Evolutionary conservation across 192 early-diverging fungal genomes (phyloP).

Genomic region (Mortierella hygrophila): DNA sequence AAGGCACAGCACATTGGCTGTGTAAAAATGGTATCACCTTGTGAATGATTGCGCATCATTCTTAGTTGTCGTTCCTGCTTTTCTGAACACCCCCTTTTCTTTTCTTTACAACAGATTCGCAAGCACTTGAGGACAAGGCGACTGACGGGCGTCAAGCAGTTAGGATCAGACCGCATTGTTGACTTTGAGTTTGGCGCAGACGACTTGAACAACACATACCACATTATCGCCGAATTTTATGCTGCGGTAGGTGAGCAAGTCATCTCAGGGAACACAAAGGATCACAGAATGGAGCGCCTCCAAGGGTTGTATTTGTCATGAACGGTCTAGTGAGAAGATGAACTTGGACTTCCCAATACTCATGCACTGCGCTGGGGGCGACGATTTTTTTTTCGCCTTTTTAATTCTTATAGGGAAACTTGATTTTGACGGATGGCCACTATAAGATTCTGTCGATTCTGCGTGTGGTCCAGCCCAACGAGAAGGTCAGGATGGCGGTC

Average conservation of each 20-base stretch:
- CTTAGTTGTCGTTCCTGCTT: background rate
- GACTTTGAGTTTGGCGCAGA: constrained; percentile 93
- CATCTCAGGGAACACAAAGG: background rate
- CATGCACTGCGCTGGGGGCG: background rate
- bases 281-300: background rate
- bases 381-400: background rate
- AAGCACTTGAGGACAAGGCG: constrained; percentile 91
- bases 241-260: constrained; percentile 66
- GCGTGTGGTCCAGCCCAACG: constrained; percentile 88
- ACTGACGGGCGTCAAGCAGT: constrained; percentile 82
- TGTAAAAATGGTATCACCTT: background rate
- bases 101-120: constrained; percentile 68
- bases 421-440: constrained; percentile 93
- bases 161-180: constrained; percentile 92
- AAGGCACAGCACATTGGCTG: background rate
- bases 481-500: constrained; percentile 83
- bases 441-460: constrained; percentile 88
- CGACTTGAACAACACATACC: constrained; percentile 68
- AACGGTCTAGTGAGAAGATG: background rate
- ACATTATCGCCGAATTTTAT: constrained; percentile 85
- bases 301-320: background rate
- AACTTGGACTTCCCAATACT: background rate
- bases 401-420: constrained; percentile 81
- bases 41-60: background rate
- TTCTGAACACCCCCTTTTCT: background rate